phyloP scores from a whole-genome alignment of 2,329 filamentous ascomycete genomes.

The Aspergillus aculeatinus region DNA sequence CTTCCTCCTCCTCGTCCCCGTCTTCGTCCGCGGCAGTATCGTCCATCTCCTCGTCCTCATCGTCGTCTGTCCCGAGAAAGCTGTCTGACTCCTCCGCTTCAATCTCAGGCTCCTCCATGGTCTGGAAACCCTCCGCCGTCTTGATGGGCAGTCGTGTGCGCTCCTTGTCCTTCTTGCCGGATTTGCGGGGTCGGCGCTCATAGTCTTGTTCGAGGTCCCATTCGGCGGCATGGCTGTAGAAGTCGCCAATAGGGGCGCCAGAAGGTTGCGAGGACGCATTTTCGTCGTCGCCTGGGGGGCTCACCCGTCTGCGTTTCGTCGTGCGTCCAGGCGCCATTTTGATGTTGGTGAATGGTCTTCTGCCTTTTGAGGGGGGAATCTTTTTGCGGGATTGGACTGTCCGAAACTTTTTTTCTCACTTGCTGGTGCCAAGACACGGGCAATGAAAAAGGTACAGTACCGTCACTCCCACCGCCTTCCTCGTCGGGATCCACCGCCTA shows the following conservation, averaged over 20 bases:
- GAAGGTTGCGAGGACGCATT: slow-evolving; percentile 28
- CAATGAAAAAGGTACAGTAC: slow-evolving; percentile 14
- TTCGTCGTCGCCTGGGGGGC: slow-evolving; percentile 44
- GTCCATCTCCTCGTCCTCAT: slow-evolving; percentile 51
- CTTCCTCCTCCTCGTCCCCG: slow-evolving; percentile 50
- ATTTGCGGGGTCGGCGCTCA: slow-evolving; percentile 74
- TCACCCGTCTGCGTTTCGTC: slow-evolving; percentile 53
- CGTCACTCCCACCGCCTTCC: slow-evolving; percentile 21
- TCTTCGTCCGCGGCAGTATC: slow-evolving; percentile 43
- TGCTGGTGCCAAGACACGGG: slow-evolving; percentile 29
- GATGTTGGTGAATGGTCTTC: slow-evolving; percentile 2
- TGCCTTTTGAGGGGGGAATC: slow-evolving; percentile 1
- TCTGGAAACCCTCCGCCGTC: slow-evolving; percentile 75
- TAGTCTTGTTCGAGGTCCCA: slow-evolving; percentile 95
- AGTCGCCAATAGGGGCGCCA: slow-evolving; percentile 46
- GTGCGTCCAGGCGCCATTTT: slow-evolving; percentile 49
- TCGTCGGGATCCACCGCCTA: slow-evolving; percentile 6
- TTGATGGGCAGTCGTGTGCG: slow-evolving; percentile 80
- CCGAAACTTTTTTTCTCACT: slow-evolving; percentile 24
- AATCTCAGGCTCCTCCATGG: slow-evolving; percentile 49
- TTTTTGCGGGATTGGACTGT: background rate
- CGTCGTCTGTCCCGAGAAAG: slow-evolving; percentile 61
- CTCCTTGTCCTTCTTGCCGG: slow-evolving; percentile 71
- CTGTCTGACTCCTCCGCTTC: slow-evolving; percentile 59
- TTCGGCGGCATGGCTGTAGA: slow-evolving; percentile 71